These are phyloP conservation scores for Dalbergia cultrata DNA, from an alignment of 306 rosid species.

Conservation along the genomic window DNA sequence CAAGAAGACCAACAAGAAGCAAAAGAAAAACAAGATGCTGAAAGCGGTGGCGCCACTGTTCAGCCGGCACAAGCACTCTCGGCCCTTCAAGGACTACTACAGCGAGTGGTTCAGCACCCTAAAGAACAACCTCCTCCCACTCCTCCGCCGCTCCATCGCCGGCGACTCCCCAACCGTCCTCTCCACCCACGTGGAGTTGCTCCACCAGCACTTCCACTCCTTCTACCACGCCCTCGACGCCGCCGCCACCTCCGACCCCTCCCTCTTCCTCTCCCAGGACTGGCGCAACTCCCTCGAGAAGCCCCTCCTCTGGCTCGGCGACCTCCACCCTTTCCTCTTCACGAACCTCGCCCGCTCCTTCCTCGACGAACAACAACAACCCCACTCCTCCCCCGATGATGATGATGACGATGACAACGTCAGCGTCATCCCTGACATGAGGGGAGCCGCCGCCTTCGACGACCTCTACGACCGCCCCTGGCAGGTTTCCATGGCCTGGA, in stretches of 20 bases:
- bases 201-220: constrained; percentile 80
- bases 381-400: too few relatives aligned
- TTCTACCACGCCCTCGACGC: constrained; percentile 76
- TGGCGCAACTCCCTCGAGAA: constrained; percentile 76
- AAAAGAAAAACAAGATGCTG: constrained; percentile 41
- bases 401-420: too few relatives aligned
- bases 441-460: neutral
- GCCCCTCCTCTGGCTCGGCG: constrained; percentile 84
- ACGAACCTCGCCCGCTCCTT: constrained; percentile 71
- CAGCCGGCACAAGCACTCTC: constrained; percentile 48
- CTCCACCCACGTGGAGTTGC: constrained; percentile 56
- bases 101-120: constrained; percentile 52
- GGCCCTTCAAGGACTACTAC: constrained; percentile 53
- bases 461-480: constrained; percentile 45
- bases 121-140: constrained; percentile 56
- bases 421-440: neutral
- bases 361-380: constrained; percentile 42
- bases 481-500: constrained; percentile 71
- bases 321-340: constrained; percentile 81
- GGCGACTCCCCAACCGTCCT: constrained; percentile 48
- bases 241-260: constrained; percentile 57
- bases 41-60: constrained; percentile 49
- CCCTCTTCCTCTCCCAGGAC: constrained; percentile 63
- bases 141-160: constrained; percentile 53
- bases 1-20: neutral